Evolutionary conservation across 805 yeast species (phyloP), one percentile per base, ranked within the genome.

Genomic region (Myxozyma monticola): DNA sequence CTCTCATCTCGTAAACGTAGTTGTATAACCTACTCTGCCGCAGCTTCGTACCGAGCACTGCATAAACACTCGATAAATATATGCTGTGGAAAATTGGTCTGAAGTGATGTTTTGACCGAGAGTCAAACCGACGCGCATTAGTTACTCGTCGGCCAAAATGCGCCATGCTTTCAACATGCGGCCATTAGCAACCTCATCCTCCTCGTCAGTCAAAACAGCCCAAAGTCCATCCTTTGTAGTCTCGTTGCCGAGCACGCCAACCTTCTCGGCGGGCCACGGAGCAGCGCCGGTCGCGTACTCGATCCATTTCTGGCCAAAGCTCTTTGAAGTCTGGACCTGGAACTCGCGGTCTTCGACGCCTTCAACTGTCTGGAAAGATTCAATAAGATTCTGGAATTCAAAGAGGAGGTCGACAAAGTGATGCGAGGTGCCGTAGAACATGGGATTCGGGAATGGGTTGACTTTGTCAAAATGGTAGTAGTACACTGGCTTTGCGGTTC

Each of bases 391-490:
- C 28, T 41, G 43, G 28, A 50, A 45, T 3, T 45, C 20, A 30
- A 45, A 41, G 1, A 50, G 18, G 17, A 36, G 39, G 21, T 50
- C 54, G 9, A 50, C 31, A 15, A 31, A 45, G 37, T 50, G 54
- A 26, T 50, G 54, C 8, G 54, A 45, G 15, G 26, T 39, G 18
- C 39, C 35, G 33, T 37, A 36, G 29, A 41, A 50, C 7, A n/a
- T 17, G 24, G 21, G 30, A 6, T 30, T 24, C 10, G 43, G 44
- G n/a, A 40, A 37, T 36, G 54, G 54, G 26, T 50, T 50, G 15
- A 38, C 31, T 41, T 50, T 50, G 44, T 50, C 50, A 29, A 50
- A 45, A 29, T 50, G 54, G 25, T 50, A 50, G n/a, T 28, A 43
- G 35, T 41, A 50, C 7, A 45, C 50, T 10, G 52, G 52, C 8